phyloP scores from a whole-genome alignment of 2,329 filamentous ascomycete genomes.

The Epichloe amarillans region DNA sequence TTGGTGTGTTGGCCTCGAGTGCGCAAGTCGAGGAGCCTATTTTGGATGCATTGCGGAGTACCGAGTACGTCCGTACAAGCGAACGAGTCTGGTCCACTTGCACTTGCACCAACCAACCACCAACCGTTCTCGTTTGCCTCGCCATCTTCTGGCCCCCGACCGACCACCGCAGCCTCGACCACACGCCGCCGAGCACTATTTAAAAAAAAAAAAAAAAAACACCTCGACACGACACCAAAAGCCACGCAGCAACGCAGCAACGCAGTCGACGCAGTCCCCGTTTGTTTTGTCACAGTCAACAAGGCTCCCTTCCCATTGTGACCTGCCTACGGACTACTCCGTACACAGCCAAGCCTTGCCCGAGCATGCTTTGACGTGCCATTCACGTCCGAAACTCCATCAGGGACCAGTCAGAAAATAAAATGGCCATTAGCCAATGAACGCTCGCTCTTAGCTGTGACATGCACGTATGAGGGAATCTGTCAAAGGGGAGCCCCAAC shows the following conservation, averaged over 20 bases:
- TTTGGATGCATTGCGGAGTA: background rate
- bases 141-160: no score
- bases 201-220: no score
- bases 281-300: background rate
- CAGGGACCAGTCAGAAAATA: background rate
- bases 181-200: no score
- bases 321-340: background rate
- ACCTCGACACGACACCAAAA: no score
- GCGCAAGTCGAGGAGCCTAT: background rate
- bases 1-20: slow-evolving; percentile 3
- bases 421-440: background rate
- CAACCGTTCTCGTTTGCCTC: no score
- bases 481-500: background rate
- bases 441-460: background rate
- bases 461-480: slow-evolving; percentile 4
- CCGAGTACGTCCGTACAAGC: no score
- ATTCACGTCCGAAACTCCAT: background rate
- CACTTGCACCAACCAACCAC: no score
- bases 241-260: no score
- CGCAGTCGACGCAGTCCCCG: no score
- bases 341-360: background rate
- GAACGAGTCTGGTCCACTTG: no score
- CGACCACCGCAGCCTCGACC: no score
- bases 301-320: background rate
- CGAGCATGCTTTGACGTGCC: background rate